Base-by-base conservation (phyloP, 2,329 filamentous ascomycete species). In the Fusarium tjaetaba region DNA sequence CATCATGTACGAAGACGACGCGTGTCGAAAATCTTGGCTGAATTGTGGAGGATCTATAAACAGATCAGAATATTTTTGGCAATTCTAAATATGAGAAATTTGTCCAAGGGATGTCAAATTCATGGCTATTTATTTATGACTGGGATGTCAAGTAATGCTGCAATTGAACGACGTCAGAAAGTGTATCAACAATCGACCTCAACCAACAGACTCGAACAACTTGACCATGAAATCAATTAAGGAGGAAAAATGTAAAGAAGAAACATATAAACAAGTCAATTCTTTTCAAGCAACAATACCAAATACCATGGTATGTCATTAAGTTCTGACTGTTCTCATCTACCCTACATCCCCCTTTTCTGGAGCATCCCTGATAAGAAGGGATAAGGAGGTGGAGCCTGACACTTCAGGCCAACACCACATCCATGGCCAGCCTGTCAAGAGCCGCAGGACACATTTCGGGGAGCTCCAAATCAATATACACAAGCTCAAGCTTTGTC, bases 391-490 rank as follows among this genome's bases (percentile, higher is more conserved):
- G 56, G 67, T 65, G 59, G 64, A 32, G 76, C 77, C 77, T 79
- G 45, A 78, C 42, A 69, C 49, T 41, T 77, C 70, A 79, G 77
- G 77, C 77, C 72, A 70, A 73, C 72, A 77, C 64, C 58, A 71
- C 64, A 55, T n/a, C 36, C 51, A 68, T 77, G 76, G 77, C 76
- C 77, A 78, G 74, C 66, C 77, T 79, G 77, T 74, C 77, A 77
- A 64, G 70, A 78, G 72, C 68, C 73, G 72, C 71, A 77, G 76
- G 76, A 77, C 77, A 79, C 77, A 79, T 79, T 78, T 78, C 78
- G 74, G 74, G 69, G 73, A 79, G 76, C 77, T 79, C 67, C 64
- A 75, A 71, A 74, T 73, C 61, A 58, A 71, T 60, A 55, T 72
- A 58, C 68, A 73, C 69, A 66, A 71, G 70, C 76, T 66, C 38